Conservation (phyloP, 345 rosid genomes). For the Eucalyptus regnans region DNA sequence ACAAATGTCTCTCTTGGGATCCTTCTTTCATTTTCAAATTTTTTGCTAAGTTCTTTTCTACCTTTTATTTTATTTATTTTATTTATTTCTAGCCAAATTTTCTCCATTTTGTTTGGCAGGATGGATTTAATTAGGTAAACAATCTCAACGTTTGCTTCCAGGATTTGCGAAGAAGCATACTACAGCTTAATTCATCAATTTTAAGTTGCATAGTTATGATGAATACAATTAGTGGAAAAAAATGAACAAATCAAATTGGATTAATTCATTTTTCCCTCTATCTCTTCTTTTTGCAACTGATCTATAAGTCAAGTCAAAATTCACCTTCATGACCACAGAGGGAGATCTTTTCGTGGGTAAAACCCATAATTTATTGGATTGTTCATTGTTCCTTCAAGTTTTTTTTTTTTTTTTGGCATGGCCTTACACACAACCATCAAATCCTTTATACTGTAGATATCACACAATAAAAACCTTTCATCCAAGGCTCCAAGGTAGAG, state of each 20-base stretch:
- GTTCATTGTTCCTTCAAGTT: not conserved
- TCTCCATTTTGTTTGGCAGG: not conserved
- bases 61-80: too few species aligned
- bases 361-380: not conserved
- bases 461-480: not conserved
- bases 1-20: too few species aligned
- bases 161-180: not conserved
- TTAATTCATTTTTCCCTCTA: not conserved
- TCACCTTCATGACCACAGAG: not conserved
- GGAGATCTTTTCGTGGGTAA: not conserved
- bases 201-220: not conserved
- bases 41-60: not conserved
- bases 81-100: not conserved
- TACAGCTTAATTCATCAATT: not conserved
- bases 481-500: not conserved
- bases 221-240: not conserved
- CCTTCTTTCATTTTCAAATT: too few species aligned
- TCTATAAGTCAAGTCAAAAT: not conserved
- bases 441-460: not conserved
- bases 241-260: not conserved
- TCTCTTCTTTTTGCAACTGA: not conserved
- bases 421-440: not conserved
- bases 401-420: not conserved
- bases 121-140: not conserved
- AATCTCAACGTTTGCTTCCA: not conserved